A percentile compares a stretch with the other conserved stretches of the same genome.
phyloP scores from a whole-genome alignment of 805 yeast species.

The Zygosaccharomyces gambellarensis region DNA sequence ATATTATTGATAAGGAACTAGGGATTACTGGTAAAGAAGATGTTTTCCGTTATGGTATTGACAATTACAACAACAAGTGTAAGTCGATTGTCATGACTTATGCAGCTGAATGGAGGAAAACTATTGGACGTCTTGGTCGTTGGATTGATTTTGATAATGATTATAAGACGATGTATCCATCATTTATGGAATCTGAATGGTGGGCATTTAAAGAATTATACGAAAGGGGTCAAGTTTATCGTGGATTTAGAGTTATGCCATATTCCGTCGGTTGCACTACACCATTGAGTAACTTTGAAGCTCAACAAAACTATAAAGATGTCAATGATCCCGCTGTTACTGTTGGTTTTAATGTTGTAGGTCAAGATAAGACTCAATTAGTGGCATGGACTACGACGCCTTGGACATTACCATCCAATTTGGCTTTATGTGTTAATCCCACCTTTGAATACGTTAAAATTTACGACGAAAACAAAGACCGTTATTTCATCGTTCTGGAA shows the following conservation, averaged over 20 bases:
- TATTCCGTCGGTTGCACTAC: slow-evolving; percentile 97
- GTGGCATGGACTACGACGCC: slow-evolving; percentile 99
- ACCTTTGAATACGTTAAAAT: slow-evolving; percentile 88
- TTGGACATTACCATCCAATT: slow-evolving; percentile 96
- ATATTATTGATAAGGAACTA: slow-evolving; percentile 95
- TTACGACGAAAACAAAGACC: slow-evolving; percentile 79
- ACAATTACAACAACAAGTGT: slow-evolving; percentile 89
- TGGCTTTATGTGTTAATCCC: slow-evolving; percentile 89
- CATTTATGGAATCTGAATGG: slow-evolving; percentile 98
- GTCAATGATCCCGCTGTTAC: slow-evolving; percentile 96
- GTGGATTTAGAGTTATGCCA: slow-evolving; percentile 98
- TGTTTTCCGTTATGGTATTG: slow-evolving; percentile 91
- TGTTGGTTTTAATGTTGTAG: slow-evolving; percentile 74
- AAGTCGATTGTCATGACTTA: slow-evolving; percentile 96
- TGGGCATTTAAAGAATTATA: slow-evolving; percentile 93
- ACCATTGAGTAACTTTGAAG: slow-evolving; percentile 95
- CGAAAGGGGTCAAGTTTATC: slow-evolving; percentile 82
- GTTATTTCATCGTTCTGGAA: slow-evolving; percentile 80
- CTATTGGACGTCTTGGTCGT: slow-evolving; percentile 92
- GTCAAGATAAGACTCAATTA: slow-evolving; percentile 74
- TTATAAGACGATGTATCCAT: slow-evolving; percentile 92
- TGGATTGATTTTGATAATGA: slow-evolving; percentile 99
- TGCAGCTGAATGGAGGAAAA: slow-evolving; percentile 89
- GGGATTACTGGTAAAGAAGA: slow-evolving; percentile 92
- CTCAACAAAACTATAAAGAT: slow-evolving; percentile 96